Conservation (phyloP, 768 basidiomycete genomes). For the Leccinellum luteum region DNA sequence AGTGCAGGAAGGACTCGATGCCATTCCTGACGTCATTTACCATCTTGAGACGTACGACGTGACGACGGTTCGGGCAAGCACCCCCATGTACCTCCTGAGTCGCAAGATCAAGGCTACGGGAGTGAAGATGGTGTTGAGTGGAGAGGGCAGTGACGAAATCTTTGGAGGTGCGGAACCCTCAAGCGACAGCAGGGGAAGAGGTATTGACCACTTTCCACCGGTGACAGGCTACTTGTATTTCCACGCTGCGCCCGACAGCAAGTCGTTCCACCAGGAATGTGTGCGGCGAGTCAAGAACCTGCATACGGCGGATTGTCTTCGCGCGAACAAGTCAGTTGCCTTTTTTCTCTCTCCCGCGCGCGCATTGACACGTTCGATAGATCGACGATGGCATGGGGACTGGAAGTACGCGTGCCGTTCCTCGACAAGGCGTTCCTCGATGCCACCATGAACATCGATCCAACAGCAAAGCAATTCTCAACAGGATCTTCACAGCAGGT, state of each 20-base stretch:
- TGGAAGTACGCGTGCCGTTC: slow-evolving; percentile 98
- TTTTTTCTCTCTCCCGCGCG: not conserved
- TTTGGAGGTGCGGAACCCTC: slow-evolving; percentile 67
- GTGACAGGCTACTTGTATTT: slow-evolving; percentile 92
- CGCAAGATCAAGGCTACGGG: slow-evolving; percentile 99
- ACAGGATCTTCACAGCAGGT: slow-evolving; percentile 72
- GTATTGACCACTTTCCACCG: slow-evolving; percentile 4
- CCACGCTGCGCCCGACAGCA: slow-evolving; percentile 90
- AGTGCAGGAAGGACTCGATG: slow-evolving; percentile 96
- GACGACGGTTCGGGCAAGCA: slow-evolving; percentile 95
- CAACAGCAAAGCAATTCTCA: slow-evolving; percentile 83
- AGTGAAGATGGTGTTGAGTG: slow-evolving; percentile 98
- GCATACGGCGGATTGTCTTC: slow-evolving; percentile 94
- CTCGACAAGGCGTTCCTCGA: slow-evolving; percentile 96
- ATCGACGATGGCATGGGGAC: slow-evolving; percentile 99
- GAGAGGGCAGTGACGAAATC: slow-evolving; percentile 97
- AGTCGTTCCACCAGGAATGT: slow-evolving; percentile 92
- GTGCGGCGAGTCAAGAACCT: slow-evolving; percentile 95
- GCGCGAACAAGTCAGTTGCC: slow-evolving; percentile 88
- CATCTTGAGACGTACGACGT: slow-evolving; percentile 99
- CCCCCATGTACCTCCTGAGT: slow-evolving; percentile 97
- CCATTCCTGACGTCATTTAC: slow-evolving; percentile 95
- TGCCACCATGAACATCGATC: slow-evolving; percentile 85
- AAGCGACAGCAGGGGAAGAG: not conserved
- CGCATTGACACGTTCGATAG: slow-evolving; percentile 35